Base-by-base conservation (phyloP, 1,284 basidiomycete genomes). In the Fistulinella cinereoalba region DNA sequence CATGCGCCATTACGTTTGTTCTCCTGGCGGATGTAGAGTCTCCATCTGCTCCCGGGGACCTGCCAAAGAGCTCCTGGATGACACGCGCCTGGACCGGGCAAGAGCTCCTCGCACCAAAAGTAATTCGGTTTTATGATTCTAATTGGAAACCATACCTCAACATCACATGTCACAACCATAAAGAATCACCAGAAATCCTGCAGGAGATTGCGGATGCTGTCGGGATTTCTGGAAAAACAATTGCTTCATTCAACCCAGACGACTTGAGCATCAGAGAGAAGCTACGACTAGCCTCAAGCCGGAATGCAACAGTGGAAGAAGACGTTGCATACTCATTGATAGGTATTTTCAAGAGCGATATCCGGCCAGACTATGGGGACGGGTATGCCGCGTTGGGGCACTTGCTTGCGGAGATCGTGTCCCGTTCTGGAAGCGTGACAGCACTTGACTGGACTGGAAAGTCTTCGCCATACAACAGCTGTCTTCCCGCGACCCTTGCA, bases 81-180 rank as follows among this genome's bases (percentile, higher is more conserved):
- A 33, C 32, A 18, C 32, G 32, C 3, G 32, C 32, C 11, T 33
- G 32, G 32, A 33, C 32, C 5, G 13, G 4, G 13, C 32, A 33
- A 24, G 47, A 46, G 19, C 21, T 37, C 19, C 31, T 52, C 2
- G 50, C 37, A 1, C 43, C 50, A 12, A 49, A 46, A 13, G n/a
- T 31, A n/a, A 40, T 52, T 19, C 31, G 36, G 3, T 52, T 51
- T 18, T 52, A 49, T 23, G 42, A 42, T 24, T 40, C 15, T 11
- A 33, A 52, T 27, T 52, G 50, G 50, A 37, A 32, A 6, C 37
- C 22, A n/a, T 52, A 52, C 23, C 44, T 29, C 13, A 37, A 31
- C 3, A 10, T 33, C 24, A 9, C 16, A 13, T 27, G 27, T 18
- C 36, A 25, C 18, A 52, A 52, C 19, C 50, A 52, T 27, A 51